Evolutionary conservation across 352 stramenopile genomes (phyloP).

Genomic region (Phytophthora gonapodyides): DNA sequence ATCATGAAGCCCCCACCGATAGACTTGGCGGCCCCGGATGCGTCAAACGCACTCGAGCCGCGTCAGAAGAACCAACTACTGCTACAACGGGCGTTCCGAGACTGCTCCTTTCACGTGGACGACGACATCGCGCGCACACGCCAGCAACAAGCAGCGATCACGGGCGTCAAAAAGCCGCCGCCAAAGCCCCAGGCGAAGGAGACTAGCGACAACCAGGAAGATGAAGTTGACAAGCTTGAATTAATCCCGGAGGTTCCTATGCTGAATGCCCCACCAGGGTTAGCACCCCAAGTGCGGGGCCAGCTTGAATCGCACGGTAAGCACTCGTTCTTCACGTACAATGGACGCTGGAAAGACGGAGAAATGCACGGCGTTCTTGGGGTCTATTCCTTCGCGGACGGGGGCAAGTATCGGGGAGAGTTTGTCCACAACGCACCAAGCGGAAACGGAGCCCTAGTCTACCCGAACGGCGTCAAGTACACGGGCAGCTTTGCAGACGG

Average conservation of each 20-base stretch:
- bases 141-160: slow-evolving; percentile 23
- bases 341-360: slow-evolving; percentile 66
- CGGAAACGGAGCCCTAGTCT: slow-evolving; percentile 57
- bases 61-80: slow-evolving; percentile 62
- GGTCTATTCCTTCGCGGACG: slow-evolving; percentile 74
- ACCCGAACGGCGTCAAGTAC: slow-evolving; percentile 75
- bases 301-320: slow-evolving; percentile 71
- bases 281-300: slow-evolving; percentile 61
- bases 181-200: slow-evolving; percentile 28
- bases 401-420: slow-evolving; percentile 68
- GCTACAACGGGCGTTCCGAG: slow-evolving; percentile 66
- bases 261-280: slow-evolving; percentile 46
- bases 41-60: slow-evolving; percentile 32
- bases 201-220: slow-evolving; percentile 36
- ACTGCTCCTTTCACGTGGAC: slow-evolving; percentile 66
- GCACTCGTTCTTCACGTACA: slow-evolving; percentile 70
- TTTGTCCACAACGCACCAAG: slow-evolving; percentile 47
- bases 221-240: slow-evolving; percentile 57
- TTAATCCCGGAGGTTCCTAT: slow-evolving; percentile 48
- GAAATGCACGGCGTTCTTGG: slow-evolving; percentile 70
- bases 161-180: slow-evolving; percentile 21
- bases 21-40: slow-evolving; percentile 14
- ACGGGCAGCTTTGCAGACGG: slow-evolving; percentile 56
- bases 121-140: slow-evolving; percentile 29
- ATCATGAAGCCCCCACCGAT: slow-evolving; percentile 38